Evolutionary conservation across 2,329 filamentous ascomycete genomes (phyloP), one percentile per base, ranked within the genome.

Genomic region (Aspergillaceae sp.): DNA sequence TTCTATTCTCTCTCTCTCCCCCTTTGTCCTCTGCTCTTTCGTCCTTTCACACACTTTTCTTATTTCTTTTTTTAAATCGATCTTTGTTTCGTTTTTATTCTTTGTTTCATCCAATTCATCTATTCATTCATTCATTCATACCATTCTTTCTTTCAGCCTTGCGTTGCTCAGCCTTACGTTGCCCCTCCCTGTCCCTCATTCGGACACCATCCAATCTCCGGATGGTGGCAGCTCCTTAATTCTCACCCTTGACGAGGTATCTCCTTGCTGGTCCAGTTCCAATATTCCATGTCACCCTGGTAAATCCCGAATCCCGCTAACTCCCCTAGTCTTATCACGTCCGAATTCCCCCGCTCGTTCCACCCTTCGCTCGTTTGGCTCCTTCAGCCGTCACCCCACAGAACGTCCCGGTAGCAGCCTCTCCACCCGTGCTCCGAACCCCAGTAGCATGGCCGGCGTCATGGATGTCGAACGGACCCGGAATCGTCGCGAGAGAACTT

Each of bases 401-500:
- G 61, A 62, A 43, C 58, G 62, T 35, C 56, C 63, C 7, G 59
- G 50, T 8, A 64, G 57, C 46, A 56, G 55, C 46, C 44, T 58
- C 36, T 64, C 61, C 36, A 53, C 53, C 42, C 54, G 66, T 49
- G 63, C 65, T 43, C 56, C 63, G 46, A 59, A 67, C 10, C 64
- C 66, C 45, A 60, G 63, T 49, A 59, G 63, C 55, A 82, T 83
- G 72, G 76, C 80, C 45, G 79, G 79, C 59, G 78, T 80, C 66
- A 79, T 88, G 74, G 82, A 84, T 60, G 75, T 84, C 44, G 88
- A 95, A 61, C 78, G 87, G 60, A 83, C 79, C 59, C 83, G 88
- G 55, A 83, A 82, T 54, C 80, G 92, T 62, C 79, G 90, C 62
- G 91, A 97, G 70, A 80, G 92, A 63, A 98, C 91, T 2, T 97